Conservation (phyloP, 2,329 filamentous ascomycete species). For the Cordyceps fumosorosea region DNA sequence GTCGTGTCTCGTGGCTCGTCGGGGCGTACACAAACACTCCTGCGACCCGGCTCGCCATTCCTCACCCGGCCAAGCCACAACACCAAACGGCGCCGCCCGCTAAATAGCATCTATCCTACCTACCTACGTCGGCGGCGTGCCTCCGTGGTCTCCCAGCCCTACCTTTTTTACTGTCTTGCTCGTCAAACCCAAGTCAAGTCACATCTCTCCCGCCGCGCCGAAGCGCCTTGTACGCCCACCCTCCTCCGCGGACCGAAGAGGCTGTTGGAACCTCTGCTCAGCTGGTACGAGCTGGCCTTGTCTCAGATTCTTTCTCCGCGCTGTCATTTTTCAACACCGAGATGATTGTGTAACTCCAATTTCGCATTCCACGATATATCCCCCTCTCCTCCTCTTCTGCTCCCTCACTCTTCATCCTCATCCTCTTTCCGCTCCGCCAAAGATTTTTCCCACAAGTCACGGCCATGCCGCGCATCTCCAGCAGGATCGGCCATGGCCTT, state of each 20-base stretch:
- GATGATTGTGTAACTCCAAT: neutral
- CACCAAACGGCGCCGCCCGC: neutral
- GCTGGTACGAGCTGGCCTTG: neutral
- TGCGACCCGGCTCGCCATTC: neutral
- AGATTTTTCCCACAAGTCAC: neutral
- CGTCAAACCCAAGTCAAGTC: neutral
- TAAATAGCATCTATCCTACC: neutral
- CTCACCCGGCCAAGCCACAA: neutral
- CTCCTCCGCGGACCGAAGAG: neutral
- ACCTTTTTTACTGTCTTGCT: neutral
- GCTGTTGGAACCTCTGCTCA: neutral
- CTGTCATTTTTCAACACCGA: neutral
- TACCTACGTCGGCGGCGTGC: neutral
- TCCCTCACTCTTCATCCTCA: neutral
- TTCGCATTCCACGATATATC: neutral
- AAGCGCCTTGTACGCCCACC: neutral
- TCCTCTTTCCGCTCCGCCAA: neutral
- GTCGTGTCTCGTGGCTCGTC: slow-evolving; percentile 1
- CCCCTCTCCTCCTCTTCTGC: neutral
- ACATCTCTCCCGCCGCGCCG: neutral
- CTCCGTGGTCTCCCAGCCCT: neutral
- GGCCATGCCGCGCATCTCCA: slow-evolving; percentile 33
- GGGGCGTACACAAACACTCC: neutral
- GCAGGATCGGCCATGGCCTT: slow-evolving; percentile 62
- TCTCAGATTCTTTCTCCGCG: neutral